Base-by-base conservation (phyloP, 225 moss, liverwort and hornwort species). In the Physcomitrium patens region DNA sequence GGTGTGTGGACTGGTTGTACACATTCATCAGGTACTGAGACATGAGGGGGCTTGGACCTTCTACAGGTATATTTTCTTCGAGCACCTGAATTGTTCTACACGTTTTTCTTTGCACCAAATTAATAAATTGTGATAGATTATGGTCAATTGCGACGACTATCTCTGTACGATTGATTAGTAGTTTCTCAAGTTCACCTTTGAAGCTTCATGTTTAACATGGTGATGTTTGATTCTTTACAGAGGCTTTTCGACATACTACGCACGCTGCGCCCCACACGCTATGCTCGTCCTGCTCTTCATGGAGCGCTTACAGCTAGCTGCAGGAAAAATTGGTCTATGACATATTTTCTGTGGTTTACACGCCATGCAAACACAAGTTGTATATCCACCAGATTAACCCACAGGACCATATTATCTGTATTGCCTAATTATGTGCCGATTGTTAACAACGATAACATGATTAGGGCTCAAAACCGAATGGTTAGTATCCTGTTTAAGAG, bases 241-340 rank as follows among this genome's bases (percentile, higher is more conserved):
- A 80, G 86, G 86, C 17, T 86, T 86, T 72, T 48, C 70, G 45
- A 80, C 86, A 9, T 86, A 86, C 67, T 86, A 86, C 63, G 63
- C 80, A 77, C 82, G 31, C 31, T 37, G 31, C 31, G 31, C 31
- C 7, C 31, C 31, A 37, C 31, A 37, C 31, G 31, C 31, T 37
- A 37, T 37, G 31, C 31, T 37, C 31, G 31, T 37, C 5, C 31
- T 37, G 31, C 31, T 37, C 31, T 37, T 37, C 7, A 37, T 37
- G 31, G 31, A 37, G 31, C 31, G 31, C 31, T 37, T 37, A 37
- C 31, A 37, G 56, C 68, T 77, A 19, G 71, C 77, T 44, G 83
- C 70, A 37, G 67, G 65, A 70, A 46, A 55, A 14, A 42, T 77
- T 45, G 63, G 71, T 23, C 65, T 82, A 22, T 82, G 71, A 86